Evolutionary conservation across 495 filamentous ascomycete species (phyloP), one percentile per base, ranked within the genome.

Genomic region (Venustampulla echinocandica): DNA sequence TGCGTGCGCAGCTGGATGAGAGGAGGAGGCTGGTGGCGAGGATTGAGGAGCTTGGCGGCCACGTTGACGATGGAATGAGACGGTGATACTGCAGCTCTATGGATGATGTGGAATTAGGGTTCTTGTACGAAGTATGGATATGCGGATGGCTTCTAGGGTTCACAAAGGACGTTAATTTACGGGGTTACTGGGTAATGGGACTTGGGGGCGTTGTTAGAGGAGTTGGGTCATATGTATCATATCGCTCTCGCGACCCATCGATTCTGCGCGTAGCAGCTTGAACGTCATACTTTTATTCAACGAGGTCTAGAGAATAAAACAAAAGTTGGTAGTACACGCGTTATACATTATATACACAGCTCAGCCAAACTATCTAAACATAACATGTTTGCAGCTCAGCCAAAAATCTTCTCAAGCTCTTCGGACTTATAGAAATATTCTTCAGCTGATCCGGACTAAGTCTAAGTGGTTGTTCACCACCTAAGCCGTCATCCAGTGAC

Each of bases 1-100:
- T 93, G 60, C 66, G 70, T 5, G 65, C 79, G 44, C 69, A 85
- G 60, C 60, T 94, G 14, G 68, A 69, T 40, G 72, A 80, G 56
- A 71, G 84, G 32, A 69, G 77, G 46, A 65, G 69, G 38, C 64
- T 92, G 24, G 73, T 87, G 27, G 67, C 70, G 34, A 74, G 73
- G 41, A 76, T 81, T 22, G 79, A 85, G 40, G 69, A 64, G 34
- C 67, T 72, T 46, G 81, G 82, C 18, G 77, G 77, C 4, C 67
- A 69, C 10, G 63, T 78, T 43, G 73, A 76, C 19, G 69, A 79
- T 3, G 60, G 60, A 4, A 51, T 59, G 51, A 44, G 50, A 39
- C 38, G 50, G 28, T 54, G 32, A 36, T n/a, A 21, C 11, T 23
- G n/a, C 7, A 22, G 7, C 7, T 22, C 6, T 15, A 19, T 22